These are phyloP conservation scores for Fonsecaea pugnacius DNA, from an alignment of 2,329 filamentous ascomycete species.

Conservation along the genomic window DNA sequence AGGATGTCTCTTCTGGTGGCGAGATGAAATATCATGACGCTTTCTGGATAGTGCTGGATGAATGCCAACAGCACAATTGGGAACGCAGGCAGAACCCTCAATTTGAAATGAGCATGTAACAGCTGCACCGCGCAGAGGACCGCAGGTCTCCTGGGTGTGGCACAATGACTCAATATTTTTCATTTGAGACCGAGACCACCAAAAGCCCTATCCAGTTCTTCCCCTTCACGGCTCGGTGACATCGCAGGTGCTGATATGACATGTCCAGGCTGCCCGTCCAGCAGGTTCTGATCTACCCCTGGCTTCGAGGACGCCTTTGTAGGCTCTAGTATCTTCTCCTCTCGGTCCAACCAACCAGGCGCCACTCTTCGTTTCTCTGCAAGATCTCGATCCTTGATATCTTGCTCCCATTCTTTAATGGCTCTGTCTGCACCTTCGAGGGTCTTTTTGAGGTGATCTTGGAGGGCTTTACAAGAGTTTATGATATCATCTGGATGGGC, in stretches of 20 bases:
- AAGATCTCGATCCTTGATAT: conserved; percentile 61
- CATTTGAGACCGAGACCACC: conserved; percentile 54
- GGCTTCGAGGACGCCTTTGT: conserved; percentile 36
- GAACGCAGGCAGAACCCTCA: not conserved
- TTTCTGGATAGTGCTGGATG: not conserved
- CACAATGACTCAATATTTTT: conserved; percentile 26
- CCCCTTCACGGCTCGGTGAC: conserved; percentile 52
- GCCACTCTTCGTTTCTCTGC: conserved; percentile 67
- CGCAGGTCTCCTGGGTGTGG: conserved; percentile 15
- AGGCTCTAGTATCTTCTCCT: conserved; percentile 64
- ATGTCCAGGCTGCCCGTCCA: conserved; percentile 45
- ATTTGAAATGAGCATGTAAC: not conserved
- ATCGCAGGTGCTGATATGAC: conserved; percentile 45
- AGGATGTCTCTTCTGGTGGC: not conserved
- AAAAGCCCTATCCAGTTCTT: conserved; percentile 60
- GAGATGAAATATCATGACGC: not conserved
- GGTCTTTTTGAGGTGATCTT: conserved; percentile 72
- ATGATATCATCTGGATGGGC: conserved; percentile 87
- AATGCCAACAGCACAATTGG: not conserved
- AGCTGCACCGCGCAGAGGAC: not conserved
- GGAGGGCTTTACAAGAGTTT: conserved; percentile 76
- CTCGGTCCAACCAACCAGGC: conserved; percentile 67
- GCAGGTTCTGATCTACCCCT: conserved; percentile 37
- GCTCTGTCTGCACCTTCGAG: conserved; percentile 69
- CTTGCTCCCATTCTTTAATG: conserved; percentile 71